Percentiles rank a stretch among this genome's conserved stretches.
Evolutionary conservation across 1,139 yeast species (phyloP).

Genomic region (Spathaspora sp.): DNA sequence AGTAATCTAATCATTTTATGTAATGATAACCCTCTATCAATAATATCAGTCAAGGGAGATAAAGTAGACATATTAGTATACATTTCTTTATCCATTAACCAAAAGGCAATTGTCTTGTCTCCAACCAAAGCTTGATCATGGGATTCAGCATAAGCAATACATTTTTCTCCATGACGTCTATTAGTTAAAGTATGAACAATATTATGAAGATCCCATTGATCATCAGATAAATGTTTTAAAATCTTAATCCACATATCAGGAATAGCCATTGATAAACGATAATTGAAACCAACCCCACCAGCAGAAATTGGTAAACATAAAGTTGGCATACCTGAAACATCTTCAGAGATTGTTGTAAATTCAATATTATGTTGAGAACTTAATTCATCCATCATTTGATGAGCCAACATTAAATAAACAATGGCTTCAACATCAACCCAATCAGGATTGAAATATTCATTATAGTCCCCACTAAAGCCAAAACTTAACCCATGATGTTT

Average conservation of each 20-base stretch:
- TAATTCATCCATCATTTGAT: slow-evolving; percentile 63
- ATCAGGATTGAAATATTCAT: slow-evolving; percentile 80
- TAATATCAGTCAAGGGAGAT: slow-evolving; percentile 67
- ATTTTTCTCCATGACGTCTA: slow-evolving; percentile 84
- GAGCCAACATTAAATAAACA: slow-evolving; percentile 84
- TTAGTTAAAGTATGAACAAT: slow-evolving; percentile 83
- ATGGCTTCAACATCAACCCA: slow-evolving; percentile 89
- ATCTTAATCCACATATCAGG: slow-evolving; percentile 99
- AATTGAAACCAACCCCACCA: slow-evolving; percentile 95
- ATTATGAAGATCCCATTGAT: slow-evolving; percentile 86
- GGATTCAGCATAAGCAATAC: slow-evolving; percentile 91
- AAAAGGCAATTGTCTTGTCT: slow-evolving; percentile 92
- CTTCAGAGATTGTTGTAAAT: slow-evolving; percentile 88
- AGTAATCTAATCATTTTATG: slow-evolving; percentile 88
- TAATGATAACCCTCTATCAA: slow-evolving; percentile 86
- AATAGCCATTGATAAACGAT: slow-evolving; percentile 92
- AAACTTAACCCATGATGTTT: slow-evolving; percentile 89
- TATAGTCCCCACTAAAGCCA: slow-evolving; percentile 89
- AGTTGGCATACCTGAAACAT: slow-evolving; percentile 97
- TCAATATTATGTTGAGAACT: slow-evolving; percentile 40
- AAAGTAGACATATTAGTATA: slow-evolving; percentile 89
- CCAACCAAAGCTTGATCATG: slow-evolving; percentile 98
- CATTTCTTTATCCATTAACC: slow-evolving; percentile 99
- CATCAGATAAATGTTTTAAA: slow-evolving; percentile 79
- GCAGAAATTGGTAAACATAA: slow-evolving; percentile 67